Evolutionary conservation across 352 stramenopile species (phyloP), one percentile per base, ranked within the genome.

Genomic region (Phytophthora aleatoria): DNA sequence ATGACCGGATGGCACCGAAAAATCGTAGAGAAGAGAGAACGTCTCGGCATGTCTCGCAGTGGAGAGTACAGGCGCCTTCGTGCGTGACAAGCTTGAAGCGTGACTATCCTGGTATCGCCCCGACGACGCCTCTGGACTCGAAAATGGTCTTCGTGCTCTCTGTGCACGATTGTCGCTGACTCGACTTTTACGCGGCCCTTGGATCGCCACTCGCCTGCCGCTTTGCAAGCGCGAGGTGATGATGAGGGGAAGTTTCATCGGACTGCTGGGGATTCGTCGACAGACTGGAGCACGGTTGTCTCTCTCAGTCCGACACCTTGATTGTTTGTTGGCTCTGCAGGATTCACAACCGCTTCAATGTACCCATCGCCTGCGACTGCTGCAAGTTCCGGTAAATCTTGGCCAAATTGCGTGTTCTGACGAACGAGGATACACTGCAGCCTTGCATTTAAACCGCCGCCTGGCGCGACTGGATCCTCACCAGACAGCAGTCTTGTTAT

Each of bases 341-440:
- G 42, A 60, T 55, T 27, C 33, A 57, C 50, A 50, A 58, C 27
- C 47, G 15, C 57, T 44, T 64, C 26, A 57, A 64, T 56, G 57
- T 65, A 65, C 53, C 58, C 50, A 61, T 60, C 42, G 49, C 49
- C 48, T 59, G 28, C 57, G 57, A 59, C 57, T 59, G 57, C 44
- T 49, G 24, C 36, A 64, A 57, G 28, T 31, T 65, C 15, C 47
- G 2, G 30, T 60, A 38, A 39, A 50, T 59, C 53, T 38, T 51
- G 16, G 33, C 31, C 12, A 38, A 59, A 44, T 44, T 16, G 54
- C 44, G 15, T 55, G 57, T 51, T 52, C 41, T 59, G 58, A 66
- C 49, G 31, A 60, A 49, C 28, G 33, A 43, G 28, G 38, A 52
- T 64, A 57, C 57, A 47, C 48, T 59, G 20, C 20, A 20, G 20